Conservation (phyloP, 179 eudicot genomes). For the Kewa caespitosa region DNA sequence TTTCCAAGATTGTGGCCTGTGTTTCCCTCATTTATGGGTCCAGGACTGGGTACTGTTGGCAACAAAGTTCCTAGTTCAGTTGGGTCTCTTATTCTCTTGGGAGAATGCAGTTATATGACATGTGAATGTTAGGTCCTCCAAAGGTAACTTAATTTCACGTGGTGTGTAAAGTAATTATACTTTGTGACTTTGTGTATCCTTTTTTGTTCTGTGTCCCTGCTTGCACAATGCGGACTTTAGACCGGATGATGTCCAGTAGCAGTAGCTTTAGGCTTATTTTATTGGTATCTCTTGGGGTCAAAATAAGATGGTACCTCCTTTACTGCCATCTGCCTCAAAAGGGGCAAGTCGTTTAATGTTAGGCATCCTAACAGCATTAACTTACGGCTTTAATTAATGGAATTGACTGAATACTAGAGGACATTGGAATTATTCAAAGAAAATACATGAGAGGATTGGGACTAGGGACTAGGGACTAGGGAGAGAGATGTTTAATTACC, state of each 20-base stretch:
- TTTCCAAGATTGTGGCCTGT: background rate
- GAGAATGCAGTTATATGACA: background rate
- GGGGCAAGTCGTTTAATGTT: background rate
- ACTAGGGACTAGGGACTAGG: too few relatives aligned
- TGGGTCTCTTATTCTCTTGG: background rate
- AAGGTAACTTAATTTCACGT: background rate
- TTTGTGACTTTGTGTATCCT: too few relatives aligned
- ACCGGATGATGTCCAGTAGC: background rate
- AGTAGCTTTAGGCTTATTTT: conserved; percentile 1
- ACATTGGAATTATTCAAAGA: too few relatives aligned
- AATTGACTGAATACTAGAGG: conserved; percentile 7
- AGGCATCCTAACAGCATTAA: conserved; percentile 20
- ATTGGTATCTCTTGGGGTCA: conserved; percentile 17
- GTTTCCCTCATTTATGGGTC: background rate
- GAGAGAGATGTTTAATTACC: too few relatives aligned
- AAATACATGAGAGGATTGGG: too few relatives aligned
- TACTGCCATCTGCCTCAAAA: conserved; percentile 14
- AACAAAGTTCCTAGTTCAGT: background rate
- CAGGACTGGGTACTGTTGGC: too few relatives aligned
- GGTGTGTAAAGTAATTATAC: background rate
- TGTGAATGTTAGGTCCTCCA: background rate
- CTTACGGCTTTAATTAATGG: conserved; percentile 26
- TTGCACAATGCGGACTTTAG: background rate
- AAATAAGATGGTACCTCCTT: conserved; percentile 5
- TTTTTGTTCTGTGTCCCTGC: too few relatives aligned